Percentiles rank a stretch among this genome's conserved stretches.
Evolutionary conservation across 2,329 filamentous ascomycete species (phyloP).

Genomic region (Alternaria triticina): DNA sequence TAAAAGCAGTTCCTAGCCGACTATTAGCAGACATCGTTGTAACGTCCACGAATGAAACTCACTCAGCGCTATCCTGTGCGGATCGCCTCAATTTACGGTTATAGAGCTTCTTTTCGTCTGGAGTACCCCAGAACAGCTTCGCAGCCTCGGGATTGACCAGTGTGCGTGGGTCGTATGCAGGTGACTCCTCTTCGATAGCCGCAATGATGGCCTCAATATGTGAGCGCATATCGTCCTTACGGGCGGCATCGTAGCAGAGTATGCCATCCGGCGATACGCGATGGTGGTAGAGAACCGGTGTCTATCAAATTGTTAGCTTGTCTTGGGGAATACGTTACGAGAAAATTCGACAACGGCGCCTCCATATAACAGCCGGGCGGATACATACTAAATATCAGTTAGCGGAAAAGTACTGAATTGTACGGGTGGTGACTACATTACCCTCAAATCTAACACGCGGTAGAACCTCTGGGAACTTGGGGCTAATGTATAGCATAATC

Average conservation of each 20-base stretch:
- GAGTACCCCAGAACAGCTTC: conserved; percentile 82
- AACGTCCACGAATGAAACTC: conserved; percentile 17
- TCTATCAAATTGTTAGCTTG: conserved; percentile 43
- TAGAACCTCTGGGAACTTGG: conserved; percentile 85
- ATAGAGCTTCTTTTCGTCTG: conserved; percentile 82
- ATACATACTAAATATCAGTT: neutral
- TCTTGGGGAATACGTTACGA: neutral
- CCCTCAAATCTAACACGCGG: conserved; percentile 78
- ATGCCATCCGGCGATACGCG: conserved; percentile 81
- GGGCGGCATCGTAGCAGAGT: conserved; percentile 74
- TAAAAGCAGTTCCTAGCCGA: conserved; percentile 32
- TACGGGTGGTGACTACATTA: neutral
- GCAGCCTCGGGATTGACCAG: conserved; percentile 86
- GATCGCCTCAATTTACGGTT: conserved; percentile 80
- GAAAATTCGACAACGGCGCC: neutral
- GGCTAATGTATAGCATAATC: conserved; percentile 79
- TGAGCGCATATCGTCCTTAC: conserved; percentile 77
- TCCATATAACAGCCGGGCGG: neutral
- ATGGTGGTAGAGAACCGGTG: conserved; percentile 80
- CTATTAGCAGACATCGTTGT: neutral
- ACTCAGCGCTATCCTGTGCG: conserved; percentile 65
- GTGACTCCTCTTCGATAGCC: conserved; percentile 84
- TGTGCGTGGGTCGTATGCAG: conserved; percentile 88
- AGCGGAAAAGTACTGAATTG: neutral
- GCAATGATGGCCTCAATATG: conserved; percentile 86